Conservation (phyloP, 2,329 filamentous ascomycete genomes). For the Cryphonectria japonica region DNA sequence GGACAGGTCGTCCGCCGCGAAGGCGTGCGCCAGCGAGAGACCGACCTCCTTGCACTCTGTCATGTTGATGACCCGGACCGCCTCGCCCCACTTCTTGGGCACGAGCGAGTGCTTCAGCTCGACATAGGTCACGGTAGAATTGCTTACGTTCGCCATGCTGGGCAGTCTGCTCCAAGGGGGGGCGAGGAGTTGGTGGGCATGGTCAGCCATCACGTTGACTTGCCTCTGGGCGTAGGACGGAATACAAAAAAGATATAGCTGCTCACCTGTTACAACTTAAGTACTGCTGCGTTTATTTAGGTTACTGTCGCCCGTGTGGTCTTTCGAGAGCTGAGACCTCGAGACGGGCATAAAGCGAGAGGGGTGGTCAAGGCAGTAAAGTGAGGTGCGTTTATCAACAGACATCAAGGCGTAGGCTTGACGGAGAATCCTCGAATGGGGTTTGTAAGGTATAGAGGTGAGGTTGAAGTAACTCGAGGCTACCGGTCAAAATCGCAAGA, state of each 20-base stretch:
- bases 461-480: constrained; percentile 15
- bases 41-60: constrained; percentile 74
- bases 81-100: constrained; percentile 55
- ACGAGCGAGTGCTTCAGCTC: constrained; percentile 51
- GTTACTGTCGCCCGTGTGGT: constrained; percentile 61
- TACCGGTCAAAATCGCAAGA: constrained; percentile 14
- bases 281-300: constrained; percentile 55
- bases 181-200: neutral
- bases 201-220: constrained; percentile 3
- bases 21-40: constrained; percentile 74
- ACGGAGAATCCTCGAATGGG: constrained; percentile 24
- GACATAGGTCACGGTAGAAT: constrained; percentile 37
- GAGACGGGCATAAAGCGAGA: constrained; percentile 62
- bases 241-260: neutral
- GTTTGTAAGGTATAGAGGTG: constrained; percentile 25
- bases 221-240: neutral
- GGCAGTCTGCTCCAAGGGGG: constrained; percentile 28
- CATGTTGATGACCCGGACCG: constrained; percentile 65
- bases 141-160: constrained; percentile 50
- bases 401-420: constrained; percentile 58
- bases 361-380: constrained; percentile 60
- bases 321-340: constrained; percentile 57
- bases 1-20: constrained; percentile 74
- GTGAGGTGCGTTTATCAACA: constrained; percentile 60
- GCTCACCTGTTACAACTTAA: constrained; percentile 30